Evolutionary conservation across 2,329 filamentous ascomycete genomes (phyloP).

Genomic region (Fusarium gaditjirri): DNA sequence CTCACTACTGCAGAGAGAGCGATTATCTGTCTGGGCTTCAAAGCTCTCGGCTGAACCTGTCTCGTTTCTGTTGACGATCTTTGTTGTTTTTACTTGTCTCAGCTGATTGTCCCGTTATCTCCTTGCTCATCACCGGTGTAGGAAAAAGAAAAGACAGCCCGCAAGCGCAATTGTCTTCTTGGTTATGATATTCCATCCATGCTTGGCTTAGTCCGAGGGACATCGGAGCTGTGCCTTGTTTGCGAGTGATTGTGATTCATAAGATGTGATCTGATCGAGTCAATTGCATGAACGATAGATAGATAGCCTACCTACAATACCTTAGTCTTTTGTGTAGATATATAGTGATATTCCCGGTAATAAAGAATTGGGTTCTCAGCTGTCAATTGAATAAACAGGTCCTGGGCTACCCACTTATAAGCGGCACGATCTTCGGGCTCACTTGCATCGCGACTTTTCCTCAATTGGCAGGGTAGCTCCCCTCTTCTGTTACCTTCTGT

Average conservation of each 20-base stretch:
- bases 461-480: slow-evolving; percentile 36
- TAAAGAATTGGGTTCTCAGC: neutral
- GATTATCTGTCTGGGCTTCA: neutral
- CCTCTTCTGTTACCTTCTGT: slow-evolving; percentile 41
- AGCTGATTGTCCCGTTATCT: neutral
- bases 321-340: neutral
- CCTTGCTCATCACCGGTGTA: slow-evolving; percentile 3
- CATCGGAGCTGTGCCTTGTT: neutral
- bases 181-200: neutral
- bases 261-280: neutral
- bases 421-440: slow-evolving; percentile 34
- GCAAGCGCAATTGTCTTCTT: slow-evolving; percentile 5
- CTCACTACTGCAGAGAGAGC: neutral
- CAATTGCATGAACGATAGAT: neutral
- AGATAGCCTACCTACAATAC: neutral
- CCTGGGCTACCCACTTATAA: slow-evolving; percentile 36
- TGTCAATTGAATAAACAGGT: neutral
- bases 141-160: slow-evolving; percentile 28
- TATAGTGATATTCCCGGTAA: neutral
- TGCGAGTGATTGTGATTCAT: neutral
- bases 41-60: neutral
- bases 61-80: neutral
- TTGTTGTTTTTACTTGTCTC: neutral
- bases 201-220: slow-evolving; percentile 2
- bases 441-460: slow-evolving; percentile 41